phyloP scores from a whole-genome alignment of 2,329 filamentous ascomycete genomes.

The Didymella keratinophila region DNA sequence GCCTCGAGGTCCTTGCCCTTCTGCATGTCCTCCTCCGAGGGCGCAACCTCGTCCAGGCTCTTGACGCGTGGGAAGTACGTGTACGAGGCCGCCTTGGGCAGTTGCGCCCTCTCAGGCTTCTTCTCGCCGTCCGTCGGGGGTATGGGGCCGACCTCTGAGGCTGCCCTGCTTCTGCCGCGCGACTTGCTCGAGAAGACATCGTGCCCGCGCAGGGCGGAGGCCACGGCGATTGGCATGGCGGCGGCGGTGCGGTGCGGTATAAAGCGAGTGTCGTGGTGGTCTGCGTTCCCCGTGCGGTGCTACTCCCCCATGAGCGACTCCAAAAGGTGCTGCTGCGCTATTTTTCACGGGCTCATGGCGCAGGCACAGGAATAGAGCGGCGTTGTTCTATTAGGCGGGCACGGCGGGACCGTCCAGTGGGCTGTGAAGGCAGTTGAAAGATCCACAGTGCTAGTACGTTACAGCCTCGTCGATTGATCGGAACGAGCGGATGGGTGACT shows the following conservation, averaged over 20 bases:
- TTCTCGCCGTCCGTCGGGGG: conserved; percentile 28
- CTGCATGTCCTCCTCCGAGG: conserved; percentile 39
- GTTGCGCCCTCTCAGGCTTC: conserved; percentile 35
- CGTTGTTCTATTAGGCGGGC: conserved; percentile 20
- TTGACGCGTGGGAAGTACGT: conserved; percentile 52
- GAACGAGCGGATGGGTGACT: conserved; percentile 25
- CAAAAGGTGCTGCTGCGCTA: conserved; percentile 11
- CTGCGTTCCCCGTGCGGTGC: conserved; percentile 11
- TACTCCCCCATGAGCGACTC: conserved; percentile 15
- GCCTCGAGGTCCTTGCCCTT: conserved; percentile 41
- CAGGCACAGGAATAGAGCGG: conserved; percentile 24
- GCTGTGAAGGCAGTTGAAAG: conserved; percentile 22
- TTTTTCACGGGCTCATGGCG: conserved; percentile 34
- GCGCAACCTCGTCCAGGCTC: conserved; percentile 44
- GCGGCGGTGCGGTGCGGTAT: conserved; percentile 6
- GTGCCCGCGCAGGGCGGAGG: conserved; percentile 40
- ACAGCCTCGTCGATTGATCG: conserved; percentile 27
- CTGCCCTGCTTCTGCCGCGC: conserved; percentile 43
- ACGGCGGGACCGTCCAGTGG: conserved; percentile 29
- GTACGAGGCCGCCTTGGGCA: conserved; percentile 52
- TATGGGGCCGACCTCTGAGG: conserved; percentile 42
- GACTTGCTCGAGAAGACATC: conserved; percentile 42
- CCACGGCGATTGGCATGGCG: conserved; percentile 46
- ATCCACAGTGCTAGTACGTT: conserved; percentile 33
- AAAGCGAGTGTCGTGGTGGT: conserved; percentile 12